Percentiles rank a stretch among this genome's conserved stretches.
Evolutionary conservation across 2,329 filamentous ascomycete species (phyloP).

Genomic region (Fusarium cicatricum): DNA sequence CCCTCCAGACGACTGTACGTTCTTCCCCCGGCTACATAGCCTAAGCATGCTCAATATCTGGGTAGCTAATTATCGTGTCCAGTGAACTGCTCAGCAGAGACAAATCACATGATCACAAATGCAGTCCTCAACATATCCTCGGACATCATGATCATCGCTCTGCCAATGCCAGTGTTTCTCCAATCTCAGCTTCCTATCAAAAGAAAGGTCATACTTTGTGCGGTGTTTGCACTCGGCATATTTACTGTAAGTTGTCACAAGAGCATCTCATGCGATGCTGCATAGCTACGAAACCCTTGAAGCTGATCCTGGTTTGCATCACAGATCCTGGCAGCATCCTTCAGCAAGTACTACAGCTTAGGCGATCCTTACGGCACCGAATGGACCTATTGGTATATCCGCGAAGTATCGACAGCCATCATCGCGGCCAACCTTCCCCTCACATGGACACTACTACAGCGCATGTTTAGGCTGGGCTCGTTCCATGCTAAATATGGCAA

Average conservation of each 20-base stretch:
- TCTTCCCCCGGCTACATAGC: background rate
- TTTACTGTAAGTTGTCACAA: conserved; percentile 51
- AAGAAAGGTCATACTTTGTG: conserved; percentile 60
- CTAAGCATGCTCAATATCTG: background rate
- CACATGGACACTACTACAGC: conserved; percentile 53
- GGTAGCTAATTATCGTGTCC: rapidly evolving
- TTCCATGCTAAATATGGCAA: conserved; percentile 42
- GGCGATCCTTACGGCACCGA: conserved; percentile 48
- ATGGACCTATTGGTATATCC: conserved; percentile 57
- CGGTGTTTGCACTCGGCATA: conserved; percentile 53
- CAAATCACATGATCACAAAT: conserved; percentile 65
- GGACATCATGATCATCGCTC: conserved; percentile 64
- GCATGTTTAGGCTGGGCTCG: conserved; percentile 45
- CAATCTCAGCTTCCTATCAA: conserved; percentile 57
- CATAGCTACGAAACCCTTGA: no score
- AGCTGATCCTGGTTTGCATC: background rate
- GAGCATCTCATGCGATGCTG: background rate
- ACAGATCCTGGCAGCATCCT: conserved; percentile 37
- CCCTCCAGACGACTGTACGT: conserved; percentile 55
- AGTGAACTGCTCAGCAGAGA: conserved; percentile 58
- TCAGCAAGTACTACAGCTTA: conserved; percentile 54
- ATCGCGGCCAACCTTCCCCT: conserved; percentile 55
- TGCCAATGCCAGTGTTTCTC: conserved; percentile 62
- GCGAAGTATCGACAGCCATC: conserved; percentile 56
- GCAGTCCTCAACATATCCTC: conserved; percentile 66